phyloP scores from a whole-genome alignment of 2,329 filamentous ascomycete genomes.

The Botryotinia globosa region DNA sequence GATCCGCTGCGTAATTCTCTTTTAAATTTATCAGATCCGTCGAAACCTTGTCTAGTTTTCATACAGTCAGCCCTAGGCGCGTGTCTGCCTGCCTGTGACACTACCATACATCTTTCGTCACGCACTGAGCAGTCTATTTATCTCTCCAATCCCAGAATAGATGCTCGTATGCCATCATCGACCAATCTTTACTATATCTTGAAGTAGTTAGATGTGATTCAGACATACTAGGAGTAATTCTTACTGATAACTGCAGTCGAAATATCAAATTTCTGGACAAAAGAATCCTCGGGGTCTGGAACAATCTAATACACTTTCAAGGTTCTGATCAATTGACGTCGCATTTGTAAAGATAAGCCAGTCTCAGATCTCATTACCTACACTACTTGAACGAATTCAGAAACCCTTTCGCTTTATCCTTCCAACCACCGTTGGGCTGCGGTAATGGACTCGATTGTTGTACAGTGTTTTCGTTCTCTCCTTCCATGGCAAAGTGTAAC shows the following conservation, averaged over 20 bases:
- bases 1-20: not conserved
- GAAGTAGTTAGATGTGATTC: not conserved
- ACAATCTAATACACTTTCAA: not conserved
- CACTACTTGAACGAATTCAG: not conserved
- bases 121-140: not conserved
- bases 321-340: not conserved
- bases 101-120: not conserved
- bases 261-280: not conserved
- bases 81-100: not conserved
- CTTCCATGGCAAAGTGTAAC: not conserved
- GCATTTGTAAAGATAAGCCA: not conserved
- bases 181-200: not conserved
- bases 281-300: not conserved
- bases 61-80: not conserved
- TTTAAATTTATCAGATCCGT: not conserved
- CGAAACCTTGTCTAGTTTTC: not conserved
- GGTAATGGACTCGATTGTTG: not conserved
- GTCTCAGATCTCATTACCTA: too few species aligned
- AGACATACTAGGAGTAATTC: not conserved
- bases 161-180: not conserved
- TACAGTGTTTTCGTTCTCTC: not conserved
- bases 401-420: not conserved
- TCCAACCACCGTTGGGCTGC: not conserved
- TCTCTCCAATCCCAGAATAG: not conserved
- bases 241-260: not conserved